Conservation (phyloP, 306 rosid genomes). For the Macrotyloma uniflorum region DNA sequence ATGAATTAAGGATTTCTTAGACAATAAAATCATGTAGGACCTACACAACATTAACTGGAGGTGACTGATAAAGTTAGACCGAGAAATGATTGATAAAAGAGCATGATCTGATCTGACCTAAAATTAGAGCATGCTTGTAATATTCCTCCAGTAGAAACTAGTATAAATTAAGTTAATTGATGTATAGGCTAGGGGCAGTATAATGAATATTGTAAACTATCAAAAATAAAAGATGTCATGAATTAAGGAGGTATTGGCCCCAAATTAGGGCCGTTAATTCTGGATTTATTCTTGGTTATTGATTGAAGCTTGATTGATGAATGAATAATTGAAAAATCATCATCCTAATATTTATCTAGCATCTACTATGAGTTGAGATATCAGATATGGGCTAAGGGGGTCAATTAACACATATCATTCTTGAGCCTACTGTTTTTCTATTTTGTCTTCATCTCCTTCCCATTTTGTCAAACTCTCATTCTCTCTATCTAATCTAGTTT, state of each 20-base stretch:
- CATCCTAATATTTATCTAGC: background rate
- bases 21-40: conserved; percentile 5
- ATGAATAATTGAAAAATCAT: background rate
- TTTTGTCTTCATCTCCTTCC: conserved; percentile 30
- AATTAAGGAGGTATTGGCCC: background rate
- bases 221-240: background rate
- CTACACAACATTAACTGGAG: background rate
- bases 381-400: background rate
- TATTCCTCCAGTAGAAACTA: background rate
- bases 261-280: background rate
- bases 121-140: background rate
- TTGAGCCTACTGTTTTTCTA: conserved; percentile 18
- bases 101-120: background rate
- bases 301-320: background rate
- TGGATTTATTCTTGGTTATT: background rate
- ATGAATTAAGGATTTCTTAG: background rate
- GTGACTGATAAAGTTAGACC: background rate
- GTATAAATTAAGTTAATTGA: background rate
- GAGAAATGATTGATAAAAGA: background rate
- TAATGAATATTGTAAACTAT: background rate
- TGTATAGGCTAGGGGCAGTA: background rate
- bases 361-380: background rate
- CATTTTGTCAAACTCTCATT: conserved; percentile 10
- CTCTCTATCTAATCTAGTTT: background rate
- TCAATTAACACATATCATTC: conserved; percentile 6